Evolutionary conservation across 2,329 filamentous ascomycete genomes (phyloP).

Genomic region (Aaosphaeria pasadenensis): DNA sequence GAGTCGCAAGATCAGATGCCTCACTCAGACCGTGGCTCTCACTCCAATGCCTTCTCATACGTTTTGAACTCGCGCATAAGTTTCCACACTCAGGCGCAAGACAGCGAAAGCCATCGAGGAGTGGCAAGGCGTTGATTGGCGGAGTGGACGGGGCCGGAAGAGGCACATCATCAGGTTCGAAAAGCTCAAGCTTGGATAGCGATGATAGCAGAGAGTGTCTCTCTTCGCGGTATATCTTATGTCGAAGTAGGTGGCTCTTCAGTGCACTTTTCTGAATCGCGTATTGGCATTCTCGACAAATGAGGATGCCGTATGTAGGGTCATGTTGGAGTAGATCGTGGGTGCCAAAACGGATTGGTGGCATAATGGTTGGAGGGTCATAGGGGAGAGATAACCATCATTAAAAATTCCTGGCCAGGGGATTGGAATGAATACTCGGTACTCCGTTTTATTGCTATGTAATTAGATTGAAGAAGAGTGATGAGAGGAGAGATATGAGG

Average conservation of each 20-base stretch:
- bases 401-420: too few relatives aligned
- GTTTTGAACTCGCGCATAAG: conserved; percentile 33
- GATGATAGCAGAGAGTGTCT: conserved; percentile 21
- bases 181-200: conserved; percentile 22
- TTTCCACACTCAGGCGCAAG: conserved; percentile 18
- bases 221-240: conserved; percentile 37
- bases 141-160: conserved; percentile 15
- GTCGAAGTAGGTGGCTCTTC: conserved; percentile 35
- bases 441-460: neutral
- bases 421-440: neutral
- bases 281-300: conserved; percentile 37
- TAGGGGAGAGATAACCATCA: too few relatives aligned
- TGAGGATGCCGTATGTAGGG: conserved; percentile 22
- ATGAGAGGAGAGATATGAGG: neutral
- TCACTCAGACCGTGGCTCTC: conserved; percentile 18
- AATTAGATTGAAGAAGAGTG: neutral
- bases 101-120: conserved; percentile 31
- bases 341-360: conserved; percentile 10
- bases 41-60: conserved; percentile 34
- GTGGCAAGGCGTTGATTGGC: conserved; percentile 25
- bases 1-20: conserved; percentile 1
- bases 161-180: conserved; percentile 29
- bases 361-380: conserved; percentile 1
- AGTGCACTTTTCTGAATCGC: conserved; percentile 39
- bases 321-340: conserved; percentile 18